These are phyloP conservation scores for Pugionium dolabratum DNA, from an alignment of 345 rosid species.

Conservation along the genomic window DNA sequence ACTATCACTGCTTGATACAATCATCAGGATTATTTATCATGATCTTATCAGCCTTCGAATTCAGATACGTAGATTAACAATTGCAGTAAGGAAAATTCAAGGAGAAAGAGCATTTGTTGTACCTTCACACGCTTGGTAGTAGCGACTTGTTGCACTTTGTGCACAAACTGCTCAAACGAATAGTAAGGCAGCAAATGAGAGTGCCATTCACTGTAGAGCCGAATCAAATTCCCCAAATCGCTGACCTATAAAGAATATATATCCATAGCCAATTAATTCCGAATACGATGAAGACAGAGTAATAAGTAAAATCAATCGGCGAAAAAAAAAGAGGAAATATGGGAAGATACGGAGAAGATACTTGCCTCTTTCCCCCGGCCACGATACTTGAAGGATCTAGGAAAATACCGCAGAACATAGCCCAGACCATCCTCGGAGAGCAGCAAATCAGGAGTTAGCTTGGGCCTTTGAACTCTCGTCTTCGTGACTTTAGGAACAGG, in stretches of 20 bases:
- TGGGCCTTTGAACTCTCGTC: constrained; percentile 53
- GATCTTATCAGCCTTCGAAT: not conserved
- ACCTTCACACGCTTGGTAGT: constrained; percentile 83
- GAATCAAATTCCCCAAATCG: constrained; percentile 73
- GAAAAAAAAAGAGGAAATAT: not conserved
- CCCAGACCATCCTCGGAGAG: constrained; percentile 86
- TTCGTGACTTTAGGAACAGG: constrained; percentile 29
- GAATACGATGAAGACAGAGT: not conserved
- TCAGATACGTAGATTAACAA: not conserved
- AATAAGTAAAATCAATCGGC: not conserved
- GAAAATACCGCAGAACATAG: constrained; percentile 81
- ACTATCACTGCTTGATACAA: not conserved
- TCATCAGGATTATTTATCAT: not conserved
- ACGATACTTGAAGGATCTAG: constrained; percentile 70
- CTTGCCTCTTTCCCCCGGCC: constrained; percentile 90
- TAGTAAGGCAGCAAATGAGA: constrained; percentile 21
- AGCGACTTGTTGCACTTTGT: constrained; percentile 79
- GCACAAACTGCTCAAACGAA: constrained; percentile 33
- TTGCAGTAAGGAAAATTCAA: not conserved
- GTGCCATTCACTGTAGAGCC: constrained; percentile 44
- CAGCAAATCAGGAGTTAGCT: constrained; percentile 78
- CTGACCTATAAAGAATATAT: constrained; percentile 49
- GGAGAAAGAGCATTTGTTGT: constrained; percentile 8
- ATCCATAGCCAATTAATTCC: constrained; percentile 3
- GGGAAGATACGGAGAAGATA: not conserved